Conservation (phyloP, 331 rosid genomes). For the Phaseolus coccineus region DNA sequence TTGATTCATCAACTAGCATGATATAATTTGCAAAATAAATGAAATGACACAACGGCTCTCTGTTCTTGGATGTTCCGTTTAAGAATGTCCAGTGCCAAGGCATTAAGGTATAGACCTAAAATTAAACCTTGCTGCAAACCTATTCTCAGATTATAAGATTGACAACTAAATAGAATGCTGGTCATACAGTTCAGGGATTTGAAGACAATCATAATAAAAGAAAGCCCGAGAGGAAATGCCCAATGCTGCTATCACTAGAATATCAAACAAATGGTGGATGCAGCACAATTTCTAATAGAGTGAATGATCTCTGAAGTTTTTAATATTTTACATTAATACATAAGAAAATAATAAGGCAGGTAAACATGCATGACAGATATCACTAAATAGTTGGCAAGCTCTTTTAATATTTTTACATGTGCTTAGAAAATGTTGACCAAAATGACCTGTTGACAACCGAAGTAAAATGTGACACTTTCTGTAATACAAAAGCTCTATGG, state of each 20-base stretch:
- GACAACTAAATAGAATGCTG: neutral
- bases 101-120: neutral
- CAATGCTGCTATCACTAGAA: neutral
- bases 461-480: neutral
- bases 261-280: conserved; percentile 15
- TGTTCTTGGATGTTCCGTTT: neutral
- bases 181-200: neutral
- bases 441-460: neutral
- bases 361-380: neutral
- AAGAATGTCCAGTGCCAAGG: conserved; percentile 29
- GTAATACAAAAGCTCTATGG: neutral
- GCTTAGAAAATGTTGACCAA: neutral
- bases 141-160: neutral
- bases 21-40: neutral
- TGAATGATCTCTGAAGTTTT: neutral
- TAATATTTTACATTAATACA: neutral
- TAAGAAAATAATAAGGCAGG: neutral
- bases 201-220: neutral
- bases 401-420: neutral
- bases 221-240: neutral
- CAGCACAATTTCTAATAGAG: neutral
- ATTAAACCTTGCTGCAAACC: neutral
- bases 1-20: neutral
- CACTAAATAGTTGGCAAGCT: neutral
- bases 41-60: neutral